A percentile compares a stretch with the other conserved stretches of the same genome.
These are phyloP conservation scores for Neurospora sp. DNA, from an alignment of 495 filamentous ascomycete species.

Conservation along the genomic window DNA sequence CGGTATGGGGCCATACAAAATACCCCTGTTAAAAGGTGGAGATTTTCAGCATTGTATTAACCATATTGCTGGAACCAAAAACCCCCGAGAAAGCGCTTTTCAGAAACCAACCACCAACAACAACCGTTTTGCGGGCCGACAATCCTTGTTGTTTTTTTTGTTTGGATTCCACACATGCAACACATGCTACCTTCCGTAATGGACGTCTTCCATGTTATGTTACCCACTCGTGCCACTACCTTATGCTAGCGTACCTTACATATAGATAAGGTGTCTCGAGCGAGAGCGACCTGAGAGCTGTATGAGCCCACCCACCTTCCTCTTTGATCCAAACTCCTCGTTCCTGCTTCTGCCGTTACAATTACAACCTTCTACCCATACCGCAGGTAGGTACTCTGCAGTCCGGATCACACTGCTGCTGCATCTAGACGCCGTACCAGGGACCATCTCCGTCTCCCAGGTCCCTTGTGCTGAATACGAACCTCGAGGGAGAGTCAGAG, in stretches of 20 bases:
- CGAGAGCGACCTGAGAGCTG: no score
- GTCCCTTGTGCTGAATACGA: not conserved
- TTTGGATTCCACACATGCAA: no score
- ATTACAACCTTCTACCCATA: no score
- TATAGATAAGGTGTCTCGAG: no score
- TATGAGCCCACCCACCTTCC: not conserved
- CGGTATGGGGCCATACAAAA: no score
- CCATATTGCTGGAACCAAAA: no score
- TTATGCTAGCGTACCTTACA: not conserved
- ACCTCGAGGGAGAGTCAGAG: not conserved
- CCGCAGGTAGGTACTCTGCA: no score
- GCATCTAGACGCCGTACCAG: no score
- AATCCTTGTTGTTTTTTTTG: not conserved
- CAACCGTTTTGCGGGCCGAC: not conserved
- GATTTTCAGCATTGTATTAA: no score
- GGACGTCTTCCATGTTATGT: not conserved
- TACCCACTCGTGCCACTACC: not conserved
- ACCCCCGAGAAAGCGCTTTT: not conserved
- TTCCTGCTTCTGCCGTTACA: not conserved
- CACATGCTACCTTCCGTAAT: not conserved
- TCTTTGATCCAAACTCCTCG: not conserved
- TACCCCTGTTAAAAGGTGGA: no score
- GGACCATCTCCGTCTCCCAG: no score
- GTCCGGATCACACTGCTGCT: no score
- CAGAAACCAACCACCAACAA: not conserved